Base-by-base conservation (phyloP, 805 yeast genomes). In the Wickerhamomyces kurtzmanii region DNA sequence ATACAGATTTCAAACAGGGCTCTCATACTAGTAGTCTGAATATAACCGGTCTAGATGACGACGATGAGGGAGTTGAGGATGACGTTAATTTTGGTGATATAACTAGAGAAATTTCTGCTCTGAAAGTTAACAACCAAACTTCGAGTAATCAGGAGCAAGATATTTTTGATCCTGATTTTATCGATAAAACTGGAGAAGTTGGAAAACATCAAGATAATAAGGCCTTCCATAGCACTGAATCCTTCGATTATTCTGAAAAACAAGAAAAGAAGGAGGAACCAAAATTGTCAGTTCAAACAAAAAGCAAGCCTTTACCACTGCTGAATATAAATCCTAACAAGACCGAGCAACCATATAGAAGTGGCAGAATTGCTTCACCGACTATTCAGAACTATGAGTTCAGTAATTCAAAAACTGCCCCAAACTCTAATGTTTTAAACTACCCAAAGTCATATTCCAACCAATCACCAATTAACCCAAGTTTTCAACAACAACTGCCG, bases 121-220 rank as follows among this genome's bases (percentile, higher is more conserved):
- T 35, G 29, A 34, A 36, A 16, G 33, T 30, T 26, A 30, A 30
- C 6, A 29, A 27, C 12, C 30, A 16, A 20, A 31, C 18, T 10
- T 15, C 8, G 21, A 21, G 4, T 10, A 19, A 17, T 6, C 27
- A 30, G 23, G 34, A 34, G 15, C 33, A 27, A 7, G 45, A 51
- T 31, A 49, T 50, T 5, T 47, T 47, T 31, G 51, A 47, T 28
- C 49, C 53, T 10, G 51, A 45, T 31, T 51, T 38, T 30, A 31
- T 39, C 29, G 55, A 47, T 30, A 47, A 49, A 25, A 39, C 31
- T 40, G 11, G 51, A 35, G 28, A 34, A 26, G 39, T 56, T 28
- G 24, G 39, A 7, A 43, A 52, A 33, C 51, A 49, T 24, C 49
- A 48, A 20, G 49, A 42, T 26, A 47, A 51, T 24, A 36, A n/a